Base-by-base conservation (phyloP, 805 yeast genomes). In the Sungouiozyma ichnusensis region DNA sequence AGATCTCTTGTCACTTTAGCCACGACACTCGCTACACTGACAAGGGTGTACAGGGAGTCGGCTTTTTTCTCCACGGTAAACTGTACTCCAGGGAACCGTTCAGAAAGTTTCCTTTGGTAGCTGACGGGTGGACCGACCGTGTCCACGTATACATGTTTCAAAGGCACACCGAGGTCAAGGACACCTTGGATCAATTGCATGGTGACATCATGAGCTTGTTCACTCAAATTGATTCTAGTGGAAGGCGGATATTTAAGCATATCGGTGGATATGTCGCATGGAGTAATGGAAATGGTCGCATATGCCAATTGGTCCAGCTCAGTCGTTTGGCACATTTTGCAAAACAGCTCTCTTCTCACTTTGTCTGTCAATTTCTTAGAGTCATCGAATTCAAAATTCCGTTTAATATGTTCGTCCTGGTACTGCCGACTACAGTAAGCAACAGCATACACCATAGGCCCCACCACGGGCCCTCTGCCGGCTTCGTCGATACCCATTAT, bases 401-500 rank as follows among this genome's bases (percentile, higher is more conserved):
- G 71, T 39, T 81, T 69, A 16, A 70, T 57, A 1, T 63, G 55
- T 24, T 68, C 72, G 48, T 48, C 59, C 46, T 64, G 65, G 43
- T 75, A 83, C 0, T 65, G 60, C 38, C 72, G 69, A 11, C 79
- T 62, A 48, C 94, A 80, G 57, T 86, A 92, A 3, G 92, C 79
- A 5, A 86, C 68, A 3, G 95, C 95, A 56, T 92, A 92, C 2
- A 92, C 98, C 98, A 92, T 92, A 0, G 97, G 94, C 0, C 98
- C 98, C 34, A 94, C 54, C 0, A 94, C 97, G 0, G 99, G 99
- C 0, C 99, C 99, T 50, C 99, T 72, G 1, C 99, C 99, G 0
- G 99, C 99, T 59, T 92, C 99, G 61, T 92, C 99, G 1, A 92
- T 95, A 1, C 99, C 99, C 9, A 92, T 62, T 3, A 68, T 60